Percentiles rank a stretch among this genome's conserved stretches.
Conservation (phyloP, 495 filamentous ascomycete species). For the Penicillium soppii region DNA sequence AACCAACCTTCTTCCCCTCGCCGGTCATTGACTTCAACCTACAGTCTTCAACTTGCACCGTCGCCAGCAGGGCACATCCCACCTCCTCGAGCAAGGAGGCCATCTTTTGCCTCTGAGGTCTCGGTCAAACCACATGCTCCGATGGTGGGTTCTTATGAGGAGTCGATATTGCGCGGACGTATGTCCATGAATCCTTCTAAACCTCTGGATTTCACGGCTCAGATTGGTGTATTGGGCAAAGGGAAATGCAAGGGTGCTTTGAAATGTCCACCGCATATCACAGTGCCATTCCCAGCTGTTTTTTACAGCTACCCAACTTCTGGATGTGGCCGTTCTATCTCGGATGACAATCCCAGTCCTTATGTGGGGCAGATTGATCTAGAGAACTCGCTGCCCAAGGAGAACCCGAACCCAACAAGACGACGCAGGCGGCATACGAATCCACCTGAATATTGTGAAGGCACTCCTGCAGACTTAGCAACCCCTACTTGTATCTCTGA, state of each 20-base stretch:
- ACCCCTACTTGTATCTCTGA: constrained; percentile 11
- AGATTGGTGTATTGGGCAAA: constrained; percentile 90
- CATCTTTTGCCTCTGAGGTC: constrained; percentile 71
- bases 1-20: constrained; percentile 72
- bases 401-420: constrained; percentile 42
- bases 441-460: constrained; percentile 31
- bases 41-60: constrained; percentile 55
- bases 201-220: constrained; percentile 88
- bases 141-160: constrained; percentile 97
- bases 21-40: constrained; percentile 66
- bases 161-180: constrained; percentile 88
- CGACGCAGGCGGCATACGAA: constrained; percentile 49
- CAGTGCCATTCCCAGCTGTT: constrained; percentile 90
- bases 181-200: constrained; percentile 98
- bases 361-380: constrained; percentile 95
- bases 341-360: constrained; percentile 85
- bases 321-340: constrained; percentile 55
- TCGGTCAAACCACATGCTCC: constrained; percentile 83
- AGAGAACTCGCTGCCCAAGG: constrained; percentile 65
- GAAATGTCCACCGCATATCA: constrained; percentile 87
- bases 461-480: constrained; percentile 10
- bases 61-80: constrained; percentile 56
- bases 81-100: constrained; percentile 57
- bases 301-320: constrained; percentile 88
- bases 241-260: constrained; percentile 86